phyloP scores from a whole-genome alignment of 2,329 filamentous ascomycete species.

The Colletotrichum lentis region DNA sequence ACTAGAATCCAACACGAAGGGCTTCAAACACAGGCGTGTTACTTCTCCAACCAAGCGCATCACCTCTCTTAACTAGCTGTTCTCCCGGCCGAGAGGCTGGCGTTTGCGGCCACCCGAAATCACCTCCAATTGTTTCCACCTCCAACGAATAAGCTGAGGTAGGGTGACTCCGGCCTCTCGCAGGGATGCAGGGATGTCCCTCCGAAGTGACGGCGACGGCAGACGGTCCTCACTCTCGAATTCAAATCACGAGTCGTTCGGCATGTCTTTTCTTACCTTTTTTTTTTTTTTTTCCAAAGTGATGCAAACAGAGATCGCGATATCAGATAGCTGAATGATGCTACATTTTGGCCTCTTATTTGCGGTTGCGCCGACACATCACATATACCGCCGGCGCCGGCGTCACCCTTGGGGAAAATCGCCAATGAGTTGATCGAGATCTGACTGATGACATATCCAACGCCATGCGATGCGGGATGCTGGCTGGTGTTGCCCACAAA shows the following conservation, averaged over 20 bases:
- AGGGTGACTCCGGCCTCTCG: slow-evolving; percentile 16
- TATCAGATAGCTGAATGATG: not conserved
- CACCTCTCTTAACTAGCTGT: not conserved
- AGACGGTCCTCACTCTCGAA: not conserved
- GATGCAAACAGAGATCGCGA: not conserved
- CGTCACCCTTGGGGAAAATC: not conserved
- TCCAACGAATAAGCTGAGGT: not conserved
- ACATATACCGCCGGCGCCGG: not conserved
- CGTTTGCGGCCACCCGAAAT: not conserved
- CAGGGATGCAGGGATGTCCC: slow-evolving; percentile 31
- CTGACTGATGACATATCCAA: not conserved
- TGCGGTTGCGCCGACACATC: not conserved
- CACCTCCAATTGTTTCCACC: not conserved
- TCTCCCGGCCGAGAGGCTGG: not conserved
- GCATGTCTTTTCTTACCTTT: not conserved
- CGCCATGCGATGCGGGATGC: not conserved
- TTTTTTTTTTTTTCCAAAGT: not conserved
- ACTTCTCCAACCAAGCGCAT: not conserved
- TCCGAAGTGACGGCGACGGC: slow-evolving; percentile 26
- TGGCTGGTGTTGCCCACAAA: not conserved
- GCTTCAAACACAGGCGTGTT: not conserved
- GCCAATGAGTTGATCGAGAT: not conserved
- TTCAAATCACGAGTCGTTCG: slow-evolving; percentile 22
- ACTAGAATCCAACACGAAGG: slow-evolving; percentile 1
- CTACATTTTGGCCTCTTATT: not conserved